Evolutionary conservation across 2,329 filamentous ascomycete genomes (phyloP).

Genomic region (Stemphylium lycopersici): DNA sequence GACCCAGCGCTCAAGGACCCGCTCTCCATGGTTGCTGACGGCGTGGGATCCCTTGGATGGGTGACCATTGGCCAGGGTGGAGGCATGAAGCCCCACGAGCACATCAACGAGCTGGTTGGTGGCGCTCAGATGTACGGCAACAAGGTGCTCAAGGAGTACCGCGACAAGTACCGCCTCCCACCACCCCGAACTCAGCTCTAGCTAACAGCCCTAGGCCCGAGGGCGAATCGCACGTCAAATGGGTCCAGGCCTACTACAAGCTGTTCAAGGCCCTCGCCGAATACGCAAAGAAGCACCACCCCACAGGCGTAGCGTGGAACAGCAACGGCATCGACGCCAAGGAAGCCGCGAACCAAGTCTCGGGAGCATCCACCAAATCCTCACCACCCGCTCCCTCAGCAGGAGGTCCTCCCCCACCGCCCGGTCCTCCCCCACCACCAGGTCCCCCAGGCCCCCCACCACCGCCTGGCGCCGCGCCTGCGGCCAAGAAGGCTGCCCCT

Average conservation of each 20-base stretch:
- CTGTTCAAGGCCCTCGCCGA: constrained; percentile 83
- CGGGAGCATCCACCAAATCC: constrained; percentile 66
- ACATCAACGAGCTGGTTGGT: constrained; percentile 80
- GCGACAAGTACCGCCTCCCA: constrained; percentile 68
- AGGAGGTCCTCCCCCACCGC: constrained; percentile 66
- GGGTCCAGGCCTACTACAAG: constrained; percentile 90
- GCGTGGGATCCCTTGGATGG: constrained; percentile 89
- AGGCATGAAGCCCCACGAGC: constrained; percentile 74
- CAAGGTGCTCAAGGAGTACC: constrained; percentile 87
- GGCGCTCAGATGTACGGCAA: constrained; percentile 95
- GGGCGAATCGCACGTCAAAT: constrained; percentile 78
- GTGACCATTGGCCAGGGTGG: constrained; percentile 71
- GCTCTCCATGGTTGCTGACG: constrained; percentile 85
- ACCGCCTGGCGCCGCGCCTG: constrained; percentile 56
- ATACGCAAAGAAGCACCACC: constrained; percentile 84
- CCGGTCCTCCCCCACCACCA: constrained; percentile 69
- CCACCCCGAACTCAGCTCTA: neutral
- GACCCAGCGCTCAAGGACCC: constrained; percentile 78
- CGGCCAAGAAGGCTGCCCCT: constrained; percentile 53
- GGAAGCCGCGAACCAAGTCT: constrained; percentile 66
- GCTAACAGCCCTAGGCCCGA: constrained; percentile 55
- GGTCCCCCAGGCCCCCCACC: constrained; percentile 39
- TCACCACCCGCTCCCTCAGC: constrained; percentile 66
- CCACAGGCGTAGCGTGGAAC: constrained; percentile 86
- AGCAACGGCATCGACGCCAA: constrained; percentile 73